Evolutionary conservation across 495 filamentous ascomycete species (phyloP).

Genomic region (Usnea hakonensis): DNA sequence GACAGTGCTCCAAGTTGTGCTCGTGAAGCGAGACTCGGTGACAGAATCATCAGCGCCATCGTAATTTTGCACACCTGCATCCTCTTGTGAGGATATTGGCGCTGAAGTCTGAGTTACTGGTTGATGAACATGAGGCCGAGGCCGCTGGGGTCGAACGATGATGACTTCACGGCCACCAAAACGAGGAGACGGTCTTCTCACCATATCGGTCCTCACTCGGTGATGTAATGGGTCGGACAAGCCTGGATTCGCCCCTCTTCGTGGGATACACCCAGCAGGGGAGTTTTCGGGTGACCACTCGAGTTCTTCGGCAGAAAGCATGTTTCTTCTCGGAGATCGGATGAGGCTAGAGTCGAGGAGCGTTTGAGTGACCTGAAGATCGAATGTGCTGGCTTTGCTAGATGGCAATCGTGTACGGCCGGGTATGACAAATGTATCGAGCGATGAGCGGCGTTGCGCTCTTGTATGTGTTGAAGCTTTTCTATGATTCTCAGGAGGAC

Average conservation of each 20-base stretch:
- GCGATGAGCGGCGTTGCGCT: slow-evolving; percentile 14
- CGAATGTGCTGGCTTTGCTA: slow-evolving; percentile 12
- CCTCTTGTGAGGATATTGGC: background rate
- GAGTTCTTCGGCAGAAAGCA: background rate
- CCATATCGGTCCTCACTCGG: background rate
- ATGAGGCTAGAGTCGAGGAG: slow-evolving; percentile 17
- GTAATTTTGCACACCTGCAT: slow-evolving; percentile 3
- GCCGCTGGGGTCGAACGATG: slow-evolving; percentile 6
- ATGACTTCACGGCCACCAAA: slow-evolving; percentile 12
- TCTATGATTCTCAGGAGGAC: background rate
- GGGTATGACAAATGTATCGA: slow-evolving; percentile 21
- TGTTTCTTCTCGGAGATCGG: background rate
- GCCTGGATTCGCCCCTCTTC: background rate
- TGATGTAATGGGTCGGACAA: background rate
- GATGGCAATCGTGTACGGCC: slow-evolving; percentile 21
- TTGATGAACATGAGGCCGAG: slow-evolving; percentile 1
- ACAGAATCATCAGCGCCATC: slow-evolving; percentile 15
- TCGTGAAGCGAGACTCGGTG: slow-evolving; percentile 21
- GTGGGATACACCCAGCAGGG: background rate
- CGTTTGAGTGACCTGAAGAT: slow-evolving; percentile 22
- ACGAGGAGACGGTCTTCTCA: slow-evolving; percentile 1
- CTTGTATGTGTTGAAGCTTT: background rate
- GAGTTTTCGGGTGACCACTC: background rate
- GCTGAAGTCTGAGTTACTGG: background rate
- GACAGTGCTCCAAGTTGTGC: slow-evolving; percentile 24